Base-by-base conservation (phyloP, 192 early-diverging fungal genomes). In the Coemansia sp. region DNA sequence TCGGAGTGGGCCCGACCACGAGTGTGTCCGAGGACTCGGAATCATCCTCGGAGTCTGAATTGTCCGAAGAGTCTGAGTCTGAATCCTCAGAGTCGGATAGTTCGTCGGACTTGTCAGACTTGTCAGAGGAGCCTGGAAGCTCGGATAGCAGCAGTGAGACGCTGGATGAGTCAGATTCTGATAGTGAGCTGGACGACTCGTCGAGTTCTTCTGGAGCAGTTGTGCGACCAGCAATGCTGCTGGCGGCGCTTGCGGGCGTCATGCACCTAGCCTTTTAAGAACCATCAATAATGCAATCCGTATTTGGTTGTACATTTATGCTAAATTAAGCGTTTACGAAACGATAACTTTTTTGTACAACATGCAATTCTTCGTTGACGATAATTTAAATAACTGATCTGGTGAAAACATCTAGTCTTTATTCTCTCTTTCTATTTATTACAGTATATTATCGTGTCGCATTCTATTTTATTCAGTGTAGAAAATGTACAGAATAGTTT, bases 101-200 rank as follows among this genome's bases (percentile, higher is more conserved):
- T 45, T 45, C 9, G 41, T 12, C 11, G 41, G 41, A 45, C 41
- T 45, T n/a, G 10, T 14, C 39, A 41, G 14, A 41, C 8, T 41
- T 14, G 41, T 45, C 41, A n/a, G 41, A 45, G 41, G 41, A 45
- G 3, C 0, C 14, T 45, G 41, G 41, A 45, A 54, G 52, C 24
- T 54, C 52, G 52, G 52, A 54, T 9, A 54, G 52, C 52, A 52
- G 50, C 47, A 49, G 17, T 17, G 52, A 54, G 52, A n/a, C 22
- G 27, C 22, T 29, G 25, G 27, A 25, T 23, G 52, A 27, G 22
- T 14, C 25, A 24, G 52, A 54, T 4, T 32, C 52, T 14, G 52
- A 54, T n/a, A 0, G 19, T 24, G 25, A 15, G 41, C 15, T n/a
- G 41, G 41, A 45, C 14, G 41, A 45, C 14, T 45, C 41, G 41